A percentile compares a stretch with the other conserved stretches of the same genome.
phyloP scores from a whole-genome alignment of 306 rosid species.

The Neltuma alba region DNA sequence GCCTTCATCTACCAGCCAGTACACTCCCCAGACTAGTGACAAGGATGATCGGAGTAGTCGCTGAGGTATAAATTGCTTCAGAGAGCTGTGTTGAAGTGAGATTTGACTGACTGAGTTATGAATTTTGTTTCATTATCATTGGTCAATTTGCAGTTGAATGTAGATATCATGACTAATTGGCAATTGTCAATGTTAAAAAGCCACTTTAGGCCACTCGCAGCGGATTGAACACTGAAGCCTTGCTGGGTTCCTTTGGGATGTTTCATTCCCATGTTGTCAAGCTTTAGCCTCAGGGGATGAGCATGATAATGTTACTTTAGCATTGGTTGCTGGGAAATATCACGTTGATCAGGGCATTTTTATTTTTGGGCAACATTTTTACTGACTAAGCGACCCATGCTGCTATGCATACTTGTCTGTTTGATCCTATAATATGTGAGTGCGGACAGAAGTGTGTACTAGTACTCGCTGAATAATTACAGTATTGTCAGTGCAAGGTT shows the following conservation, averaged over 20 bases:
- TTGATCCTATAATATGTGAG: not conserved
- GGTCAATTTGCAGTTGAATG: constrained; percentile 18
- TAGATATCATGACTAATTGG: constrained; percentile 18
- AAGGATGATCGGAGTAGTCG: constrained; percentile 65
- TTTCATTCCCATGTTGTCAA: constrained; percentile 3
- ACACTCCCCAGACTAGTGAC: constrained; percentile 85
- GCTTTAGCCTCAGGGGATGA: not conserved
- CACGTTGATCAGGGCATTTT: not conserved
- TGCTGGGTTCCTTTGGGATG: constrained; percentile 12
- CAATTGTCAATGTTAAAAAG: constrained; percentile 36
- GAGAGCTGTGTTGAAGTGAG: constrained; percentile 11
- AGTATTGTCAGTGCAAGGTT: not conserved
- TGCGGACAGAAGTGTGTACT: not conserved
- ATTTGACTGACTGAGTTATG: not conserved
- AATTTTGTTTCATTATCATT: not conserved
- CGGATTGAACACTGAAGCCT: not conserved
- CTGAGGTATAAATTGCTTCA: constrained; percentile 39
- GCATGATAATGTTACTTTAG: not conserved
- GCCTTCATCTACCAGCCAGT: constrained; percentile 93
- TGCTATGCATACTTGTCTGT: not conserved
- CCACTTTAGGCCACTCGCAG: constrained; percentile 23
- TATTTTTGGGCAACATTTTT: not conserved
- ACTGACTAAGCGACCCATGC: not conserved
- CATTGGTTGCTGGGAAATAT: not conserved
- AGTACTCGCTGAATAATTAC: not conserved